Percentiles rank a stretch among this genome's conserved stretches.
phyloP scores from a whole-genome alignment of 2,329 filamentous ascomycete species.

The Beauveria bassiana region DNA sequence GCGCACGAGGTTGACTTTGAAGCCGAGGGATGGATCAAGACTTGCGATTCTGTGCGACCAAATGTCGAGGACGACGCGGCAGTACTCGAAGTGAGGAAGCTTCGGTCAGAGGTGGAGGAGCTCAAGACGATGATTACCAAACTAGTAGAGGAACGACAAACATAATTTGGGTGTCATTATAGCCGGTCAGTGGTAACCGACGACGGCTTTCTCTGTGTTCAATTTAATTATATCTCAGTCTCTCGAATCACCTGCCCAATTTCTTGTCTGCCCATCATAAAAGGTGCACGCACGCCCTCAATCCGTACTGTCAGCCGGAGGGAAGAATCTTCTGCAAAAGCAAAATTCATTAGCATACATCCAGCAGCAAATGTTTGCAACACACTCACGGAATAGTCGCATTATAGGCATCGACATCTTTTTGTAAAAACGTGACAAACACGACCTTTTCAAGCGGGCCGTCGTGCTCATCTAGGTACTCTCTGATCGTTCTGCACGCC shows the following conservation, averaged over 20 bases:
- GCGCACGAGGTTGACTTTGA: constrained; percentile 67
- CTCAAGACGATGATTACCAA: constrained; percentile 42
- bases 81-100: constrained; percentile 58
- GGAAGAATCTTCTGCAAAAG: constrained; percentile 1
- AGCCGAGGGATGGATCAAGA: constrained; percentile 76
- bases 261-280: not conserved
- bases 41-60: constrained; percentile 65
- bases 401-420: constrained; percentile 70
- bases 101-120: constrained; percentile 51
- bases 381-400: constrained; percentile 57
- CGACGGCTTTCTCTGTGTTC: not conserved
- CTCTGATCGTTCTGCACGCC: constrained; percentile 53
- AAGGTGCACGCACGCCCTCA: not conserved
- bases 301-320: not conserved
- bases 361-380: not conserved
- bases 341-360: not conserved
- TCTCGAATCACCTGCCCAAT: not conserved
- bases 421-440: constrained; percentile 75
- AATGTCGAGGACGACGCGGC: constrained; percentile 75
- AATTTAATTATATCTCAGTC: not conserved
- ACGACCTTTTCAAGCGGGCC: constrained; percentile 61
- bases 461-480: constrained; percentile 42
- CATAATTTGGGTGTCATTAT: not conserved
- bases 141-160: constrained; percentile 14
- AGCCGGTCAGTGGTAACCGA: too few relatives aligned